phyloP scores from a whole-genome alignment of 208 protist species.

The Trypanosomatidae sp. region DNA sequence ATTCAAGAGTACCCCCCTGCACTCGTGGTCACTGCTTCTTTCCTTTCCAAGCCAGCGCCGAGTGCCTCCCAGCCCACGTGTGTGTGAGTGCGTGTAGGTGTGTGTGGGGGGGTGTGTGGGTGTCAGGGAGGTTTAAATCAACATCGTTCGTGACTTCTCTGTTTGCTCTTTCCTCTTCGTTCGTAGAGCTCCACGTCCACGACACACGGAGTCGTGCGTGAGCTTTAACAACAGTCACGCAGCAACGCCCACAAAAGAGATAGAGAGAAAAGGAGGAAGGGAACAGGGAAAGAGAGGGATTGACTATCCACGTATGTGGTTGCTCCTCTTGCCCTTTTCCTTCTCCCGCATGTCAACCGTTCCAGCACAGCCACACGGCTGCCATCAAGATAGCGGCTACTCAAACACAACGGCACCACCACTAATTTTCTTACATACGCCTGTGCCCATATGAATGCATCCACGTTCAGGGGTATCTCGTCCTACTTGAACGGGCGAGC shows the following conservation, averaged over 20 bases:
- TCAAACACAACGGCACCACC: background rate
- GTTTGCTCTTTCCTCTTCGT: background rate
- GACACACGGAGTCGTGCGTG: background rate
- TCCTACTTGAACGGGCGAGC: constrained; percentile 15
- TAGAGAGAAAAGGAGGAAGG: background rate
- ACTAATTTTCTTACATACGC: background rate
- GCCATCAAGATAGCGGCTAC: background rate
- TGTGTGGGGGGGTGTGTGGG: background rate
- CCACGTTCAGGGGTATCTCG: background rate
- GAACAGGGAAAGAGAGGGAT: too few relatives aligned
- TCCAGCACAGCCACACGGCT: background rate
- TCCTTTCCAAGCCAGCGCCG: background rate
- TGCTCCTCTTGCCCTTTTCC: background rate
- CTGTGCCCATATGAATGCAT: background rate
- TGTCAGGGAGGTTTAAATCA: too few relatives aligned
- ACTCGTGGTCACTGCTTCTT: background rate
- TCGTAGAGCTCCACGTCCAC: background rate
- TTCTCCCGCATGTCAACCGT: background rate
- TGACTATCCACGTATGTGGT: background rate
- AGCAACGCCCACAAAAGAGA: background rate
- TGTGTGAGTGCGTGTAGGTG: background rate
- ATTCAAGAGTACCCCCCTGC: background rate
- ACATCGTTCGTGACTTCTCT: background rate
- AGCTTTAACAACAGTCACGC: background rate
- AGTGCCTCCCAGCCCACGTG: background rate